Evolutionary conservation across 495 filamentous ascomycete species (phyloP).

Genomic region (Viridothelium virens): DNA sequence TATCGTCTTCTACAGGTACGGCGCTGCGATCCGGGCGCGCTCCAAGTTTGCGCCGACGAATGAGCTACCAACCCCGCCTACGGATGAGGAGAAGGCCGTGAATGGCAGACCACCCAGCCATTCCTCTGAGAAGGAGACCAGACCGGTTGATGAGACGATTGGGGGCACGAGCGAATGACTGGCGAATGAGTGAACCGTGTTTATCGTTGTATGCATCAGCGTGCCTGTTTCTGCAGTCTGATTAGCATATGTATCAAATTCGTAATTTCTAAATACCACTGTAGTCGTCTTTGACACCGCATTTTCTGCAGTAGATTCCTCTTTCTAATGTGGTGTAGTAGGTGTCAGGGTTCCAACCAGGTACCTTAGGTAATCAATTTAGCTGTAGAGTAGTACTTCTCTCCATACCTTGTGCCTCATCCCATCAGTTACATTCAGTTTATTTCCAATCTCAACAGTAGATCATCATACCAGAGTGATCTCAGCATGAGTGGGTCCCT

Average conservation of each 20-base stretch:
- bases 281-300: not conserved
- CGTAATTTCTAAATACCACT: not conserved
- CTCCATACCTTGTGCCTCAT: slow-evolving; percentile 3
- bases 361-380: not conserved
- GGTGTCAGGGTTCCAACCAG: not conserved
- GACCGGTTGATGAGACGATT: not conserved
- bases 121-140: not conserved
- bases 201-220: slow-evolving; percentile 3
- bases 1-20: slow-evolving; percentile 47
- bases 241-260: slow-evolving; percentile 1
- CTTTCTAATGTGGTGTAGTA: slow-evolving; percentile 2
- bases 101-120: not conserved
- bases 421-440: not conserved
- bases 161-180: slow-evolving; percentile 1
- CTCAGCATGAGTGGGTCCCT: not conserved
- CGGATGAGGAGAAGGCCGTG: slow-evolving; percentile 21
- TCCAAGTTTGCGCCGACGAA: slow-evolving; percentile 36
- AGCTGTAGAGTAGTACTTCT: not conserved
- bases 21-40: slow-evolving; percentile 39
- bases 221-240: slow-evolving; percentile 1
- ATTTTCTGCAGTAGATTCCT: not conserved
- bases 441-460: not conserved
- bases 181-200: slow-evolving; percentile 1
- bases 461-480: not conserved
- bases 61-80: not conserved